Conservation (phyloP, 257 asterid species). For the Paulownia fortunei region DNA sequence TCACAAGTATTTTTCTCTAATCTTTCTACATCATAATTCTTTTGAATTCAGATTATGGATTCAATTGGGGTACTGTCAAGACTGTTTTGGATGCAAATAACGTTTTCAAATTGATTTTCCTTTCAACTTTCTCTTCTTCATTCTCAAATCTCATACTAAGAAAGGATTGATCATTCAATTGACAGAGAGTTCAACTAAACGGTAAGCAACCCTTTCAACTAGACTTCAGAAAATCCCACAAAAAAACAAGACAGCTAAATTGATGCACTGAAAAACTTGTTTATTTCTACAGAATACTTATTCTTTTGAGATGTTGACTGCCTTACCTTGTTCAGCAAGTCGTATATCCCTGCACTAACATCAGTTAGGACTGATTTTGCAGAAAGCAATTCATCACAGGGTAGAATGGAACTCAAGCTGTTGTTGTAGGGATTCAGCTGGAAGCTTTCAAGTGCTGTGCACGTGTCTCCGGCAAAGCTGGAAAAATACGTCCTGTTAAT, state of each 20-base stretch:
- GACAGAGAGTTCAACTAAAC: neutral
- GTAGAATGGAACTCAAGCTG: conserved; percentile 81
- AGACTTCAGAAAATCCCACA: neutral
- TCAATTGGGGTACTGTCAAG: no score
- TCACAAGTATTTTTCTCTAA: no score
- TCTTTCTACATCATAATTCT: no score
- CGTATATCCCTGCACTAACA: conserved; percentile 61
- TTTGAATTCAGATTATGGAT: no score
- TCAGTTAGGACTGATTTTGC: conserved; percentile 56
- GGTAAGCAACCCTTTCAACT: neutral
- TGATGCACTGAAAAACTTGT: conserved; percentile 4
- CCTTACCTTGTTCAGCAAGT: conserved; percentile 59
- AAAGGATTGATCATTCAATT: neutral
- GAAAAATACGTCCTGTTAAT: neutral
- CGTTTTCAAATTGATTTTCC: neutral
- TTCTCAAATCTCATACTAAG: conserved; percentile 9
- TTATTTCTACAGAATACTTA: neutral
- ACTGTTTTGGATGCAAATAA: neutral
- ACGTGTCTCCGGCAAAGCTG: conserved; percentile 80
- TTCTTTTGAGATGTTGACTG: neutral
- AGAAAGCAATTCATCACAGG: conserved; percentile 73
- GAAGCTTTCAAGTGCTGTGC: conserved; percentile 77
- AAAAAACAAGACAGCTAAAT: neutral
- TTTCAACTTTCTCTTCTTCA: conserved; percentile 2
- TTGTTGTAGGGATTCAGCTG: conserved; percentile 78